Base-by-base conservation (phyloP, 2,329 filamentous ascomycete genomes). In the Monilinia fructigena region DNA sequence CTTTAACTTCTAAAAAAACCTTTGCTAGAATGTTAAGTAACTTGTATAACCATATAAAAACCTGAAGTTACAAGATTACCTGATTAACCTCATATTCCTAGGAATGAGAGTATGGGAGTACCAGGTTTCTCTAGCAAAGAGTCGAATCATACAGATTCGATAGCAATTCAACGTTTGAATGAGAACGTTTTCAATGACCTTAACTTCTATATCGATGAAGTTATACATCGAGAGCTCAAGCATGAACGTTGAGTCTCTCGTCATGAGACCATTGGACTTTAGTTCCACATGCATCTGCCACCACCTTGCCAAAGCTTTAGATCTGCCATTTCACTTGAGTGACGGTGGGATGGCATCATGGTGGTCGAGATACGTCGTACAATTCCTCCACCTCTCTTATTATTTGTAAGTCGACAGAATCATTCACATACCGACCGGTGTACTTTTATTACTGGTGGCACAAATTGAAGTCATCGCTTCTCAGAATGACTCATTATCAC, bases 161-260 rank as follows among this genome's bases (percentile, higher is more conserved):
- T 5, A 7, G 23, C 10, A 11, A 5, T 18, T 2, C 23, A 28
- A n/a, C 5, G 0, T 23, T 31, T 28, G 2, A n/a, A 4, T 23
- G 18, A 23, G 20, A 48, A 20, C 45, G n/a, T n/a, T 48, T 48
- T 48, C 45, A 8, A 48, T 20, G 23, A 26, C 4, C 47, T 50
- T n/a, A 50, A 50, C 47, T 11, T 14, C 38, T 14, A 40, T 40
- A 4, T 42, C 40, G 14, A 42, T 42, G 14, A n/a, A n/a, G 45
- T n/a, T 20, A 20, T 10, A 45, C 42, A 18, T 45, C 12, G 42
- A 45, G 42, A 18, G 31, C 31, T 45, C 42, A 45, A 45, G 5
- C 42, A 16, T 45, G 4, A 5, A 45, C 12, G 12, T 16, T 16
- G 18, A 16, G 5, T 14, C 4, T 5, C 42, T 14, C 42, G 42